A percentile compares a stretch with the other conserved stretches of the same genome.
Evolutionary conservation across 257 asterid genomes (phyloP).

Genomic region (Nicotiana undulata): DNA sequence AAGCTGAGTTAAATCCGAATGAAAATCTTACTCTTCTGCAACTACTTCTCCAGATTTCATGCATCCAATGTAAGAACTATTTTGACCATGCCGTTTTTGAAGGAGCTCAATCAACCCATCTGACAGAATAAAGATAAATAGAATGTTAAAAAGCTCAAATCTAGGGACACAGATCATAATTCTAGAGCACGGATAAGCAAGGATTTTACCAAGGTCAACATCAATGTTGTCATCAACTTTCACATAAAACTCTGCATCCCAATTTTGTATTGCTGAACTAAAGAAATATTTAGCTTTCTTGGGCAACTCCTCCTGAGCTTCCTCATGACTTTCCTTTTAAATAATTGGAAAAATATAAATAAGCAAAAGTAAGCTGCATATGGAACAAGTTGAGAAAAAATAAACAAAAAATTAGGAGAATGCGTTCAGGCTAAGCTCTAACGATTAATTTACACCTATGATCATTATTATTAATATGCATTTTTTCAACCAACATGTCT

Average conservation of each 20-base stretch:
- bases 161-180: background rate
- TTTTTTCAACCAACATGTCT: background rate
- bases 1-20: slow-evolving; percentile 9
- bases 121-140: slow-evolving; percentile 18
- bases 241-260: slow-evolving; percentile 91
- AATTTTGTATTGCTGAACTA: slow-evolving; percentile 76
- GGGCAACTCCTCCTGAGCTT: slow-evolving; percentile 82
- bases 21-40: slow-evolving; percentile 62
- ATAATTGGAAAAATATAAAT: slow-evolving; percentile 4
- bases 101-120: slow-evolving; percentile 74
- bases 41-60: slow-evolving; percentile 92
- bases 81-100: slow-evolving; percentile 57
- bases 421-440: background rate
- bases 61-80: slow-evolving; percentile 83
- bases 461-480: background rate
- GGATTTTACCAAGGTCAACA: slow-evolving; percentile 58
- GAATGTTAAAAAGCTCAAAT: background rate
- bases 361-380: slow-evolving; percentile 8
- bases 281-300: slow-evolving; percentile 78
- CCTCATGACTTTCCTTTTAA: slow-evolving; percentile 75
- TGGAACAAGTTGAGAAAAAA: background rate
- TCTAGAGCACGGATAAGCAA: background rate
- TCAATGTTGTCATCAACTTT: slow-evolving; percentile 74
- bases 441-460: background rate
- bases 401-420: background rate